Percentiles rank a stretch among this genome's conserved stretches.
These are phyloP conservation scores for Ophiocordyceps australis DNA, from an alignment of 2,329 filamentous ascomycete genomes.

Conservation along the genomic window DNA sequence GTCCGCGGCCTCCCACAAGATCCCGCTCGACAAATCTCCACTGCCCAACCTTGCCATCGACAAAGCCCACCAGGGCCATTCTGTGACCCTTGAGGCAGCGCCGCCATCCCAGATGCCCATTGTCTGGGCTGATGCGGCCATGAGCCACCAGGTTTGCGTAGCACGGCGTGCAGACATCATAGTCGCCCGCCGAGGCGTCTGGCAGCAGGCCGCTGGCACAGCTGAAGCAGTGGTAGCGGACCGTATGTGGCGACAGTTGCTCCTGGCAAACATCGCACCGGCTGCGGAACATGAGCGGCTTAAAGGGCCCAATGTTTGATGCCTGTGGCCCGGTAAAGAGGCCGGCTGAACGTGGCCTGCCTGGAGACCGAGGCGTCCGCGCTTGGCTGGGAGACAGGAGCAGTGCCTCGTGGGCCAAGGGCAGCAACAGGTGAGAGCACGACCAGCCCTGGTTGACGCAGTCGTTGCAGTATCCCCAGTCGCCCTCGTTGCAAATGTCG, in stretches of 20 bases:
- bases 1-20: slow-evolving; percentile 56
- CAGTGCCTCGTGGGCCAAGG: slow-evolving; percentile 43
- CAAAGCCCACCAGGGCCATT: slow-evolving; percentile 67
- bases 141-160: slow-evolving; percentile 49
- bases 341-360: slow-evolving; percentile 26
- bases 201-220: slow-evolving; percentile 38
- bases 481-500: slow-evolving; percentile 70
- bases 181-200: slow-evolving; percentile 47
- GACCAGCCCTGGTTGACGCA: slow-evolving; percentile 71
- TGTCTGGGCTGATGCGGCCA: slow-evolving; percentile 51
- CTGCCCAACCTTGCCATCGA: slow-evolving; percentile 48
- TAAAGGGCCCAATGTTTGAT: slow-evolving; percentile 34
- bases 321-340: slow-evolving; percentile 28
- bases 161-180: slow-evolving; percentile 68
- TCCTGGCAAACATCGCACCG: slow-evolving; percentile 64
- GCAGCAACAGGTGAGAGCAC: slow-evolving; percentile 68
- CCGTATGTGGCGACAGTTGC: slow-evolving; percentile 49
- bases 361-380: slow-evolving; percentile 21
- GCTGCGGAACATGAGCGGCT: slow-evolving; percentile 52
- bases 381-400: slow-evolving; percentile 14
- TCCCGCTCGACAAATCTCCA: slow-evolving; percentile 51
- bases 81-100: slow-evolving; percentile 66
- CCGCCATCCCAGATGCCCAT: slow-evolving; percentile 68
- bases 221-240: slow-evolving; percentile 62
- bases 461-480: slow-evolving; percentile 84